Conservation (phyloP, 2,329 filamentous ascomycete species). For the Paracorniculantispora psalliotae region DNA sequence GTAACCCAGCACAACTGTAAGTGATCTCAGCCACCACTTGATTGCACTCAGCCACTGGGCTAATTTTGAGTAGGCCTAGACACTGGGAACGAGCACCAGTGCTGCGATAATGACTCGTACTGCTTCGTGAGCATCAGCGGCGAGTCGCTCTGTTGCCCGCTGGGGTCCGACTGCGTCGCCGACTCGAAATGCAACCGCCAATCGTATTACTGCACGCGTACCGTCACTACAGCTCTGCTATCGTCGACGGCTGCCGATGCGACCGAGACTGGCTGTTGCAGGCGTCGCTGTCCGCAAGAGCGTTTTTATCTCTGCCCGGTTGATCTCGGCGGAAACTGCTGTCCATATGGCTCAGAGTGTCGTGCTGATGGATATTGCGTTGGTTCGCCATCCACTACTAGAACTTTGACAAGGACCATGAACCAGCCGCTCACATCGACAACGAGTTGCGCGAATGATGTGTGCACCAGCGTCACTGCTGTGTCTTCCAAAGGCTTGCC, state of each 20-base stretch:
- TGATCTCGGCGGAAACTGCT: constrained; percentile 45
- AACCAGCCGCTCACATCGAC: background rate
- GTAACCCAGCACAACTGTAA: constrained; percentile 7
- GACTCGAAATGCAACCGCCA: constrained; percentile 32
- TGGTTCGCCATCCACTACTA: constrained; percentile 22
- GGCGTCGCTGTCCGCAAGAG: constrained; percentile 35
- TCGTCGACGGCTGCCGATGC: background rate
- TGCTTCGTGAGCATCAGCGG: constrained; percentile 37
- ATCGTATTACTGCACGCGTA: constrained; percentile 30
- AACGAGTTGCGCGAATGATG: background rate
- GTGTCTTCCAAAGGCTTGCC: too few relatives aligned
- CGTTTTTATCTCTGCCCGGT: constrained; percentile 41
- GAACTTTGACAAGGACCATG: constrained; percentile 10
- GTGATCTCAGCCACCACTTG: background rate
- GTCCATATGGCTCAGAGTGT: constrained; percentile 41
- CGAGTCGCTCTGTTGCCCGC: constrained; percentile 36
- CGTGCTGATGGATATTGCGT: constrained; percentile 31
- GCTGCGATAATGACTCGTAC: constrained; percentile 41
- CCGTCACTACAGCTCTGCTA: constrained; percentile 24
- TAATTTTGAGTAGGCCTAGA: constrained; percentile 34
- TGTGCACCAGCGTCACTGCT: too few relatives aligned
- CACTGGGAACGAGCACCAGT: constrained; percentile 31
- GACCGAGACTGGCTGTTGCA: constrained; percentile 32
- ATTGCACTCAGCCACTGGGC: background rate
- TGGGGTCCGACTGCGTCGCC: constrained; percentile 36